Evolutionary conservation across 495 filamentous ascomycete genomes (phyloP), one percentile per base, ranked within the genome.

Genomic region (Podospora appendiculata): DNA sequence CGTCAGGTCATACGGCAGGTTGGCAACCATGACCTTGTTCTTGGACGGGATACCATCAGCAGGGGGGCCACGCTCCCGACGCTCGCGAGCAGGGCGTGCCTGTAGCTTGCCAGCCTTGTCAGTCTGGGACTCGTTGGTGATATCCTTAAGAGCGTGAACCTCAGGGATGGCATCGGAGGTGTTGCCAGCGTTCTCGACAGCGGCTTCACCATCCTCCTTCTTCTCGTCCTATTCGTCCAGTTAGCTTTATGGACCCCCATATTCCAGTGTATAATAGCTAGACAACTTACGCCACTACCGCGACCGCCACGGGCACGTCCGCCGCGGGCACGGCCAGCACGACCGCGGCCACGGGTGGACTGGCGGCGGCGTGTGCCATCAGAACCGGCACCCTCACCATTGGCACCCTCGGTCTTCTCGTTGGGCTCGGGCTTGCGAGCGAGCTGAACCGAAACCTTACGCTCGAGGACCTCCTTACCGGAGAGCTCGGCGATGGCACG

Each of bases 21-120:
- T 98, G 58, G 93, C 93, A 59, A 98, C 93, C 93, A 98, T 98
- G 74, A 98, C 90, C 86, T 98, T 98, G 75, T 86, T 98, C 84
- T 95, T 95, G 70, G 90, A 96, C 11, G 94, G 89, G 61, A 98
- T 90, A 54, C 93, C 93, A 70, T 98, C 94, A 70, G 96, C 93
- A 19, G 93, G 93, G 45, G 93, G 93, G 41, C 93, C 93, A 66
- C 93, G 91, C 79, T 96, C 78, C 58, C 82, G 83, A 63, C 82
- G 82, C 72, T 83, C 79, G 58, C 80, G 77, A 47, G 69, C 59
- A 51, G 63, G 64, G 54, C 73, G 75, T 50, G 60, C 59, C 56
- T 67, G 62, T 44, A 60, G 59, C 71, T 78, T 79, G 65, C 70
- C 68, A 46, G 59, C 62, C 62, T 73, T 72, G 52, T 79, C 77